These are phyloP conservation scores for Colletotrichum brevisporum DNA, from an alignment of 2,329 filamentous ascomycete genomes.

Conservation along the genomic window DNA sequence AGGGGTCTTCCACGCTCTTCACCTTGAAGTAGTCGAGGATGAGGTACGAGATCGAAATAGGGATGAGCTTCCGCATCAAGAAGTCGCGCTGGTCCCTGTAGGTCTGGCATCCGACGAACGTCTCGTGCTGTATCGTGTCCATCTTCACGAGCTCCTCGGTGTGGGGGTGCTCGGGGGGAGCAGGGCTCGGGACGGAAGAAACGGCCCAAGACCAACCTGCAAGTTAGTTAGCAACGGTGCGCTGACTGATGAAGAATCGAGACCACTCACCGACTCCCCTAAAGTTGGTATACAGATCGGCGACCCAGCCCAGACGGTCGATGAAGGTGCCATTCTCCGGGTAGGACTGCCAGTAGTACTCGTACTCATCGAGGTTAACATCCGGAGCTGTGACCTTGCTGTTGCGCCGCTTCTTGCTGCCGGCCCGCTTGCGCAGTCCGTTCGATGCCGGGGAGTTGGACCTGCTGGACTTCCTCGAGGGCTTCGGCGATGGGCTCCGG, in stretches of 20 bases:
- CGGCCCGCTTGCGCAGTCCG: slow-evolving; percentile 21
- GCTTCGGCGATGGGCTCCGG: slow-evolving; percentile 9
- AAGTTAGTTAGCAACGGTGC: slow-evolving; percentile 8
- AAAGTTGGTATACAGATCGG: slow-evolving; percentile 68
- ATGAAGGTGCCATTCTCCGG: slow-evolving; percentile 64
- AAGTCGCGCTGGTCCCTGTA: slow-evolving; percentile 60
- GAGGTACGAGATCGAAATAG: slow-evolving; percentile 72
- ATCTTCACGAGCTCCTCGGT: slow-evolving; percentile 57
- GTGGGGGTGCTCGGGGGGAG: slow-evolving; percentile 58
- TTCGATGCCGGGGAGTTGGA: slow-evolving; percentile 18
- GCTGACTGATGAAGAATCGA: not conserved
- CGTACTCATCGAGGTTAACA: slow-evolving; percentile 47
- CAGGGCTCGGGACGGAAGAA: slow-evolving; percentile 60
- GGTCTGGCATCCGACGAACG: slow-evolving; percentile 62
- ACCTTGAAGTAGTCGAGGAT: slow-evolving; percentile 79
- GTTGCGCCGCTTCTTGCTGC: slow-evolving; percentile 26
- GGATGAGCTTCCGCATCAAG: slow-evolving; percentile 59
- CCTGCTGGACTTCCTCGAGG: slow-evolving; percentile 12
- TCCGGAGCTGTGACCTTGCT: slow-evolving; percentile 28
- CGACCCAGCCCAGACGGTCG: slow-evolving; percentile 67
- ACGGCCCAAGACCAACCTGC: slow-evolving; percentile 72
- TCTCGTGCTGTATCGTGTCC: slow-evolving; percentile 56
- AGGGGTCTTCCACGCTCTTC: slow-evolving; percentile 81
- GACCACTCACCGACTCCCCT: slow-evolving; percentile 64
- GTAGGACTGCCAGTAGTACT: slow-evolving; percentile 74